Evolutionary conservation across 2,329 filamentous ascomycete genomes (phyloP), one percentile per base, ranked within the genome.

Genomic region (Fusarium sp.): DNA sequence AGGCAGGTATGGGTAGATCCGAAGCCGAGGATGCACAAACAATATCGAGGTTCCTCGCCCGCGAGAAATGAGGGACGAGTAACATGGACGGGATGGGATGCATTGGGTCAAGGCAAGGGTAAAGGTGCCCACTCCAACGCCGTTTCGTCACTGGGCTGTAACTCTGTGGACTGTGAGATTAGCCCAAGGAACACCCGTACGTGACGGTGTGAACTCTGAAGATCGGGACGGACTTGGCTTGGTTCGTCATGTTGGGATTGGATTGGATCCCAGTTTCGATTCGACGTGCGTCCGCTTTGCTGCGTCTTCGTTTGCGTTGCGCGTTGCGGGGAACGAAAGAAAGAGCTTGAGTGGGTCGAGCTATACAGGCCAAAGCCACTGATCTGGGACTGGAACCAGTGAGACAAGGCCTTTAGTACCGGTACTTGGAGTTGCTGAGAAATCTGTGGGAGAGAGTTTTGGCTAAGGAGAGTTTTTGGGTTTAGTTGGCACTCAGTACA

Each of bases 151-250:
- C 62, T 74, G 59, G 62, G 44, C 62, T 53, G 37, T 23, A 34
- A 67, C 41, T 62, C 36, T 40, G 60, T 57, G 64, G 69, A 71
- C 66, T 72, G 72, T 73, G 72, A 71, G 50, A 23, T 44, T 55
- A 59, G 68, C 47, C 60, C 47, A 61, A 55, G 59, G 46, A 59
- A 49, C 41, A 49, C 62, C 62, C 65, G 71, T 51, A 57, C 40
- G 41, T 62, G 69, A 75, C 73, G 69, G 73, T 75, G 73, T 75
- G 73, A 75, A 72, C 63, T 75, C 53, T 67, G 62, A 44, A 42
- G 67, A 75, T 74, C 70, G 70, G 65, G 73, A 75, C 73, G 73
- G 73, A 72, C 67, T 70, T 70, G 67, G 63, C 23, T 23, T 23
- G 23, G 23, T 23, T 51, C 42, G 47, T 55, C 37, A 30, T 46